Evolutionary conservation across 2,329 filamentous ascomycete genomes (phyloP).

Genomic region (Escovopsis weberi): DNA sequence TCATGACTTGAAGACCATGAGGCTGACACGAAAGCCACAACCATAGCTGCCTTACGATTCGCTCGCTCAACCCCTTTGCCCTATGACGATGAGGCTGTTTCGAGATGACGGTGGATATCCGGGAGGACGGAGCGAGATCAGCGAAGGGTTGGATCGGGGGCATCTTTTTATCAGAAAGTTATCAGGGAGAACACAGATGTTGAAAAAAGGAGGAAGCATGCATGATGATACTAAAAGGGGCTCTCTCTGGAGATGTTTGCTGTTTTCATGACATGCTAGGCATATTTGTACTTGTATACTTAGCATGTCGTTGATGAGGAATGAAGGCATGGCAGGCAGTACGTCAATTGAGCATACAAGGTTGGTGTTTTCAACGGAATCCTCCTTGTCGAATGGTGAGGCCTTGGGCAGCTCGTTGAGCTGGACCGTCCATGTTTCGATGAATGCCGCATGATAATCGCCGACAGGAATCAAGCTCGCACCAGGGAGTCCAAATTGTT

Average conservation of each 20-base stretch:
- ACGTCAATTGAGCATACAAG: not conserved
- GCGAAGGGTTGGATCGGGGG: too few relatives aligned
- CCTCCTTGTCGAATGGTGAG: not conserved
- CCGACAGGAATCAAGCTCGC: too few relatives aligned
- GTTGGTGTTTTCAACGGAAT: not conserved
- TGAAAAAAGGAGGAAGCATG: not conserved
- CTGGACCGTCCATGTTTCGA: not conserved
- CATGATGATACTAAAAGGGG: not conserved
- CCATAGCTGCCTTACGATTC: constrained; percentile 64
- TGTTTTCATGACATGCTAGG: constrained; percentile 6
- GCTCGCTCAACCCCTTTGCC: constrained; percentile 68
- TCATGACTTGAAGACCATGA: not conserved
- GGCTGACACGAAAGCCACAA: constrained; percentile 27
- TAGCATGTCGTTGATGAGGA: constrained; percentile 4
- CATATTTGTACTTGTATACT: constrained; percentile 6
- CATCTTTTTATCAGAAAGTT: not conserved
- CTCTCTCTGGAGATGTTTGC: constrained; percentile 1
- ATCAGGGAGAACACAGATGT: not conserved
- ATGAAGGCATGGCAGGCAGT: not conserved
- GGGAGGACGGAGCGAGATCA: not conserved
- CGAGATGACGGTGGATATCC: too few relatives aligned
- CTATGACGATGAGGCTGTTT: constrained; percentile 20
- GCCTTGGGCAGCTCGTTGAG: not conserved
- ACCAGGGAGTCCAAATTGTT: not conserved
- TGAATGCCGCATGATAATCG: too few relatives aligned